Conservation (phyloP, 73 alveolate genomes). For the Paramecium primaurelia region DNA sequence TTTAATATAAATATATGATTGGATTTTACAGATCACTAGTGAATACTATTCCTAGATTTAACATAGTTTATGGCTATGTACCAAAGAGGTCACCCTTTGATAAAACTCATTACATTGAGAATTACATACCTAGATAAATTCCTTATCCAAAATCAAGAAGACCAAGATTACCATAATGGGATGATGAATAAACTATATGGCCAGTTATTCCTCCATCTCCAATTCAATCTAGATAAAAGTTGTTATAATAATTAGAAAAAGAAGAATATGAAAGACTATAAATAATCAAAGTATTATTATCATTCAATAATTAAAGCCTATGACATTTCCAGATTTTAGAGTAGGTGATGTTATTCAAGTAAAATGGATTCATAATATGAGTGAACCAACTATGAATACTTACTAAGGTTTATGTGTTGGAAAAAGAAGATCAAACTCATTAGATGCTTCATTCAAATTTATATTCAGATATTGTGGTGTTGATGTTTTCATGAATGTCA, state of each 20-base stretch:
- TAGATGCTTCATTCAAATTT: slow-evolving; percentile 29
- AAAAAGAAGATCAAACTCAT: slow-evolving; percentile 18
- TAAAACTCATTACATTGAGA: slow-evolving; percentile 30
- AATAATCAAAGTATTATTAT: neutral
- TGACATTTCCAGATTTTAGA: slow-evolving; percentile 39
- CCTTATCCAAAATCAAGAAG: slow-evolving; percentile 26
- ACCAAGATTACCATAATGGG: slow-evolving; percentile 36
- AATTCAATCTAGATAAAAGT: neutral
- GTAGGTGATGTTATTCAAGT: slow-evolving; percentile 29
- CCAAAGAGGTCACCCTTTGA: slow-evolving; percentile 33
- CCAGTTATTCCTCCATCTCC: slow-evolving; percentile 33
- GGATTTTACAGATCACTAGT: neutral
- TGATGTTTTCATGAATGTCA: neutral
- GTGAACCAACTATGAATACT: slow-evolving; percentile 4
- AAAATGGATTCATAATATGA: slow-evolving; percentile 36
- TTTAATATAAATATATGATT: neutral
- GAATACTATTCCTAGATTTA: neutral
- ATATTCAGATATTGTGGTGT: slow-evolving; percentile 29
- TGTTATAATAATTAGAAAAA: neutral
- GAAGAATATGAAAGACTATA: slow-evolving; percentile 14
- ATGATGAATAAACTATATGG: slow-evolving; percentile 23
- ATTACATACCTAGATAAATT: slow-evolving; percentile 15
- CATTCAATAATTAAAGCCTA: slow-evolving; percentile 5
- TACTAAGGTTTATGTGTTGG: slow-evolving; percentile 31
- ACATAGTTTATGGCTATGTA: slow-evolving; percentile 26